Base-by-base conservation (phyloP, 805 yeast species). In the Cyberlindnera misumaiensis region DNA sequence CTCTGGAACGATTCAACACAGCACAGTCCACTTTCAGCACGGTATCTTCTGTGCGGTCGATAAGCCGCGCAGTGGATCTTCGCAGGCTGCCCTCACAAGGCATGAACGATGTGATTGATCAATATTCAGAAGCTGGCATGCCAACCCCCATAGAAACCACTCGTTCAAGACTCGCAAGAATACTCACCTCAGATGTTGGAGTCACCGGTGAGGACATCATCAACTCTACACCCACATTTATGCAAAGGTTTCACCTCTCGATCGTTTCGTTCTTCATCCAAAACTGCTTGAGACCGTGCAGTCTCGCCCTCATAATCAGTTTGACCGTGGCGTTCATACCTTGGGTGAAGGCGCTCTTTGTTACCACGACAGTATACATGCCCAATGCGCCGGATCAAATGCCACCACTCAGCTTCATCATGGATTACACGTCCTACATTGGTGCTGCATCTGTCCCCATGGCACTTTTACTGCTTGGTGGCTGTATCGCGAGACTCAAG, bases 391-490 rank as follows among this genome's bases (percentile, higher is more conserved):
- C 97, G 0, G 97, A 90, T 59, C 67, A 70, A 1, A 67, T 70
- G 40, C 97, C 97, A 0, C 90, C 94, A 0, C 65, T 90, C 22
- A 86, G 86, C 28, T 89, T 89, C 47, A 41, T 89, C 7, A 83
- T 90, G 77, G 96, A 90, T 55, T 76, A 80, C 46, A 69, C 90
- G 0, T 55, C 75, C 3, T 90, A 90, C 55, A 65, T 90, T 5
- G 96, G 96, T 0, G 77, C 77, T 16, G 96, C 96, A 0, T 77
- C 85, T 35, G 96, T 90, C 26, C 97, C 97, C 1, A 59, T 86
- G 41, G 97, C 97, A 0, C 65, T 90, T 43, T 57, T 86, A 32
- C 55, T 90, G 41, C 60, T 90, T 20, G 97, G 97, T 2, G 95
- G 90, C 13, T 86, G 96, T 2, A 76, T 90, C 29, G 83, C 96